These are phyloP conservation scores for Fraxinus xanthoxyloides DNA, from an alignment of 305 asterid species.

Conservation along the genomic window DNA sequence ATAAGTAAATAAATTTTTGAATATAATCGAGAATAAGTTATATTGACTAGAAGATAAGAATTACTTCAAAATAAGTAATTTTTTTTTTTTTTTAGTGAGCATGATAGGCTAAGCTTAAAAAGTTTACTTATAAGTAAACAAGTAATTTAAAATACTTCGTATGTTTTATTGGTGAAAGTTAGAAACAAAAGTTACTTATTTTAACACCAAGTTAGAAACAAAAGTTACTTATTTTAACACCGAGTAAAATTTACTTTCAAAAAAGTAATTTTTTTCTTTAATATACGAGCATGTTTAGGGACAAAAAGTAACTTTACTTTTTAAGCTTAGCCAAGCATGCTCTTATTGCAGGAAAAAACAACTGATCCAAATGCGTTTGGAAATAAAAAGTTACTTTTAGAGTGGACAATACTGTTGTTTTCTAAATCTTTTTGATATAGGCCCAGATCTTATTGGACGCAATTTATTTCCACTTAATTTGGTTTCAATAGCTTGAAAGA, in stretches of 20 bases:
- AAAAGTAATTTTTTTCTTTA: background rate
- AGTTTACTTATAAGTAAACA: background rate
- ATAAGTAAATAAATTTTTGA: background rate
- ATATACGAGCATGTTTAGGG: background rate
- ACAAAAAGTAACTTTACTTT: background rate
- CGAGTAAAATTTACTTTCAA: background rate
- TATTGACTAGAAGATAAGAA: background rate
- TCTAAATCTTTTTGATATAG: background rate
- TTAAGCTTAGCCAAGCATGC: background rate
- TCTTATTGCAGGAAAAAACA: background rate
- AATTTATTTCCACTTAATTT: background rate
- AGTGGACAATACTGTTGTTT: background rate
- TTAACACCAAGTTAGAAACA: background rate
- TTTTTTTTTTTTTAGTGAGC: background rate
- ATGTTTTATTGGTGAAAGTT: background rate
- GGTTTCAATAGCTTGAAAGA: background rate
- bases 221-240: background rate
- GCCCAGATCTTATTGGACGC: background rate
- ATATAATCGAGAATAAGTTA: too few relatives aligned
- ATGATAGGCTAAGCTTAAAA: background rate
- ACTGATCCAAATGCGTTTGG: background rate
- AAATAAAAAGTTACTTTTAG: background rate
- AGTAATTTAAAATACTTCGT: background rate
- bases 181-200: too few relatives aligned
- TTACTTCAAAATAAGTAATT: too few relatives aligned